Evolutionary conservation across 306 rosid genomes (phyloP).

Genomic region (Glycyrrhiza uralensis): DNA sequence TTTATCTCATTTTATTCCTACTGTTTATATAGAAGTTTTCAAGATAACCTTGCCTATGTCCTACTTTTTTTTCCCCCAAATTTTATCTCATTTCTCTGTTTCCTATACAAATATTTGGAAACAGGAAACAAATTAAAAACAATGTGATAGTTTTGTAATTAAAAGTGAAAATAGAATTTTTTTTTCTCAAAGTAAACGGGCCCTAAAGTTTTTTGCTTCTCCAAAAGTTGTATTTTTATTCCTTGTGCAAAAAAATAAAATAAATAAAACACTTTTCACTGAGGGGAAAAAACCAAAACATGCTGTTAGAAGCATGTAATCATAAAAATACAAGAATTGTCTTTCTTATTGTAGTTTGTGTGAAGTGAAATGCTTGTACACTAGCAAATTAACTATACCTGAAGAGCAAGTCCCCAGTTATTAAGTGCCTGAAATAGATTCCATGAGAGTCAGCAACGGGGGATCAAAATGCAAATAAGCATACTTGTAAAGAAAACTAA

Average conservation of each 20-base stretch:
- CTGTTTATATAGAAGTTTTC: not conserved
- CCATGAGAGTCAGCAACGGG: conserved; percentile 27
- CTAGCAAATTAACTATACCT: conserved; percentile 49
- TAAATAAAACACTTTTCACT: not conserved
- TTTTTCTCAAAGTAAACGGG: not conserved
- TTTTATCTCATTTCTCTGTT: too few species aligned
- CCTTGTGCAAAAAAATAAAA: not conserved
- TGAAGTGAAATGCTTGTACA: not conserved
- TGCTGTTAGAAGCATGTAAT: not conserved
- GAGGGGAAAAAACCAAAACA: not conserved
- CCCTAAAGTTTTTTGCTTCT: not conserved
- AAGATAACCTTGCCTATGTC: not conserved
- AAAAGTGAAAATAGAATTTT: not conserved
- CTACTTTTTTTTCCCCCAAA: not conserved
- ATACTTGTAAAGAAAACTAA: conserved; percentile 3
- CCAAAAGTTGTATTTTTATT: not conserved
- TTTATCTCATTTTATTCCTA: not conserved
- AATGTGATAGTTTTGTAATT: too few species aligned
- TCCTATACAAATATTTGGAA: too few species aligned
- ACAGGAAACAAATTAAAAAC: too few species aligned
- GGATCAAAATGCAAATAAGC: conserved; percentile 12
- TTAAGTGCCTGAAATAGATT: conserved; percentile 88
- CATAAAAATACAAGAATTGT: not conserved
- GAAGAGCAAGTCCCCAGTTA: conserved; percentile 99
- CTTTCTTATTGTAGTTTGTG: not conserved